Percentiles rank a stretch among this genome's conserved stretches.
Conservation (phyloP, 345 rosid genomes). For the Pistacia vera region DNA sequence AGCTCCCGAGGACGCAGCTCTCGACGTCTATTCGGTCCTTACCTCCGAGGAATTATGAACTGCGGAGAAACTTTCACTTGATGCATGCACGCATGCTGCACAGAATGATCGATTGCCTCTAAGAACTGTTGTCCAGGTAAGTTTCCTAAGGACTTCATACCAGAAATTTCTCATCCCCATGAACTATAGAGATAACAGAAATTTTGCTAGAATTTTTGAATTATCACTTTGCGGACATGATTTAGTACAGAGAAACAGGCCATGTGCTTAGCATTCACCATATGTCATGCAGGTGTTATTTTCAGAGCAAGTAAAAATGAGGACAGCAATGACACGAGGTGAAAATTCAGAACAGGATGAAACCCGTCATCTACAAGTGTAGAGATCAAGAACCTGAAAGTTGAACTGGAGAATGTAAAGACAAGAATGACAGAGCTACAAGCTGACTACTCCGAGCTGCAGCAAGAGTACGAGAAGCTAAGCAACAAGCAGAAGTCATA, state of each 20-base stretch:
- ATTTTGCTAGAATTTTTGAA: background rate
- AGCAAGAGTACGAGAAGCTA: conserved; percentile 56
- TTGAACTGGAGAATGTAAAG: conserved; percentile 63
- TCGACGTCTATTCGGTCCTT: no score
- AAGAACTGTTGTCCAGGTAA: conserved; percentile 85
- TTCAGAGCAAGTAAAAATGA: conserved; percentile 83
- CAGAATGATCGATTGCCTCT: conserved; percentile 90
- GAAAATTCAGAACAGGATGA: conserved; percentile 48
- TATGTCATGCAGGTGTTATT: conserved; percentile 58
- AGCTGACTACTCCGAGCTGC: conserved; percentile 66
- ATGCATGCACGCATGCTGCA: conserved; percentile 91
- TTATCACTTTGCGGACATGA: no score
- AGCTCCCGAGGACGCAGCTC: no score
- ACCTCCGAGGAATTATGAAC: conserved; percentile 67
- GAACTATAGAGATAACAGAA: background rate
- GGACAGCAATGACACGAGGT: conserved; percentile 48
- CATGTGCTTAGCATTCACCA: background rate
- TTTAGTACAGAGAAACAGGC: background rate
- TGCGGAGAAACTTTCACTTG: conserved; percentile 80
- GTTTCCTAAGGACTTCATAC: background rate
- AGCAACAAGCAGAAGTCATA: conserved; percentile 45
- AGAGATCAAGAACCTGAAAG: conserved; percentile 51
- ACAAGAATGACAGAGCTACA: conserved; percentile 63
- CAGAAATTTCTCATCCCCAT: conserved; percentile 1
- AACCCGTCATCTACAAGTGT: conserved; percentile 38